Conservation (phyloP, 169 alveolate genomes). For the Nephromyces sp. region DNA sequence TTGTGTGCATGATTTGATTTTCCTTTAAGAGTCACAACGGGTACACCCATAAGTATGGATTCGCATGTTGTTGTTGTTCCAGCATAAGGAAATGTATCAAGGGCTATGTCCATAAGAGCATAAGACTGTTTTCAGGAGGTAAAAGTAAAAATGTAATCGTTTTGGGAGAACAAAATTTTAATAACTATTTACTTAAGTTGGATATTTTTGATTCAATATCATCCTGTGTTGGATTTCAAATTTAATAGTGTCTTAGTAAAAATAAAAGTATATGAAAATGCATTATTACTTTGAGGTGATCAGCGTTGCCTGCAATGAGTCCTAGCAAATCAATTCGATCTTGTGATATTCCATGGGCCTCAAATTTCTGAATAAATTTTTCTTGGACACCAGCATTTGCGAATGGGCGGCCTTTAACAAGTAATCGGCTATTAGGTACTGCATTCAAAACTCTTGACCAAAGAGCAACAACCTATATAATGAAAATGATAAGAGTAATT, state of each 20-base stretch:
- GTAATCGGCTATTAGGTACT: constrained; percentile 47
- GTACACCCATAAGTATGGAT: constrained; percentile 58
- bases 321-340: constrained; percentile 19
- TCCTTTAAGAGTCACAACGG: constrained; percentile 49
- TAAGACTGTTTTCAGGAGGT: constrained; percentile 31
- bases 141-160: too few species aligned
- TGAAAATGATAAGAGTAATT: not conserved
- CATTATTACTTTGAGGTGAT: constrained; percentile 7
- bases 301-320: constrained; percentile 5
- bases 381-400: constrained; percentile 11
- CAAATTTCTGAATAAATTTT: not conserved
- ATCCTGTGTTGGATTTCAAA: not conserved
- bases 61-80: constrained; percentile 62
- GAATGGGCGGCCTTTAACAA: constrained; percentile 42
- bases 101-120: constrained; percentile 41
- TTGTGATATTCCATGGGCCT: constrained; percentile 10
- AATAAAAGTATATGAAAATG: not conserved
- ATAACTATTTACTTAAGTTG: not conserved
- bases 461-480: not conserved
- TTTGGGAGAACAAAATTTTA: too few species aligned
- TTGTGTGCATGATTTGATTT: constrained; percentile 35
- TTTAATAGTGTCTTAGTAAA: not conserved
- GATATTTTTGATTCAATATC: not conserved
- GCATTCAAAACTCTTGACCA: constrained; percentile 49
- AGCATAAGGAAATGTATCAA: constrained; percentile 58